These are phyloP conservation scores for Peribolospora baueri DNA, from an alignment of 768 basidiomycete genomes.

Conservation along the genomic window DNA sequence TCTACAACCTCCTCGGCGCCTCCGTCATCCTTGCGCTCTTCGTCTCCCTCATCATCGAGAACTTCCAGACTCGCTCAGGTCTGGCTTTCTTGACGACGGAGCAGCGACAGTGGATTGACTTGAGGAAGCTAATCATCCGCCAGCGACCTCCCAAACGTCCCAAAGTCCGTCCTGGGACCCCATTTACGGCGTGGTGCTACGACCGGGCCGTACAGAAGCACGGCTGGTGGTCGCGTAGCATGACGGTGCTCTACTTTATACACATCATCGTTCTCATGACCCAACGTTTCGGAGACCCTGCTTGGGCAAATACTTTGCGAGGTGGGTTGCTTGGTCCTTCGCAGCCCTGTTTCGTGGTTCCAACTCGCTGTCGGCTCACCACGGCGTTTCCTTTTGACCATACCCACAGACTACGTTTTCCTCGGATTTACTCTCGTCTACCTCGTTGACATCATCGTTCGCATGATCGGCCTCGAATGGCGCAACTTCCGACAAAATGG, in stretches of 20 bases:
- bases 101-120: constrained; percentile 81
- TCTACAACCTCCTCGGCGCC: constrained; percentile 79
- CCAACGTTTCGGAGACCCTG: constrained; percentile 8
- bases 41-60: constrained; percentile 57
- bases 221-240: constrained; percentile 66
- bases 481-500: constrained; percentile 62
- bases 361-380: no score
- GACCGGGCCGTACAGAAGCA: constrained; percentile 74
- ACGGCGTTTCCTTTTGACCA: not conserved
- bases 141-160: constrained; percentile 72
- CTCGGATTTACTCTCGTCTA: constrained; percentile 48
- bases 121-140: constrained; percentile 63
- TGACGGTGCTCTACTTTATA: constrained; percentile 52
- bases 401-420: constrained; percentile 37
- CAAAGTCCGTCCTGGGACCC: constrained; percentile 28
- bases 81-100: constrained; percentile 60
- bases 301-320: constrained; percentile 2
- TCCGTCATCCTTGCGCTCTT: constrained; percentile 39
- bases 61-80: constrained; percentile 69
- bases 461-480: constrained; percentile 67
- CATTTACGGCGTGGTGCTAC: constrained; percentile 60
- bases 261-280: constrained; percentile 63
- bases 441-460: constrained; percentile 46
- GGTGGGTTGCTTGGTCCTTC: constrained; percentile 13
- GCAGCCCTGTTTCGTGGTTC: no score